These are phyloP conservation scores for Backusella liffmaniae DNA, from an alignment of 192 early-diverging fungal species.

Conservation along the genomic window DNA sequence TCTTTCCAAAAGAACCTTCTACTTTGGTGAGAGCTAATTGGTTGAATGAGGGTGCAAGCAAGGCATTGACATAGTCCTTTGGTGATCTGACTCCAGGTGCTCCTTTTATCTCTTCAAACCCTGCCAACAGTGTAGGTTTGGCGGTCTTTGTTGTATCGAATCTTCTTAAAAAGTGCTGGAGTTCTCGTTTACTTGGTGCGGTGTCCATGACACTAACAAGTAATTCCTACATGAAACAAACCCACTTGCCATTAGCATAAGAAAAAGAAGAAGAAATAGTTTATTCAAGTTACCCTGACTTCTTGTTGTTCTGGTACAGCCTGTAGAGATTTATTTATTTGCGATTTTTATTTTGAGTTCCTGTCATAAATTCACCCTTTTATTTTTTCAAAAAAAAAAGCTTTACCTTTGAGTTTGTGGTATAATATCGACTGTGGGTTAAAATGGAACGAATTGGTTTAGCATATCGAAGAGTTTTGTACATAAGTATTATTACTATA, in stretches of 20 bases:
- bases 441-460: background rate
- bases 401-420: background rate
- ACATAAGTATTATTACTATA: background rate
- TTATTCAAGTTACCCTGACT: background rate
- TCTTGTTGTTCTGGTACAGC: background rate
- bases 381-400: background rate
- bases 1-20: constrained; percentile 45
- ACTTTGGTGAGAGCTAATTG: constrained; percentile 64
- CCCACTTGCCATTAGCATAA: background rate
- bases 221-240: constrained; percentile 44
- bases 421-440: background rate
- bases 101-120: background rate
- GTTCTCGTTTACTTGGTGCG: constrained; percentile 60
- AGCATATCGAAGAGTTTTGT: background rate
- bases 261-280: background rate
- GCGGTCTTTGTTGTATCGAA: constrained; percentile 30
- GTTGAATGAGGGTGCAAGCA: constrained; percentile 35
- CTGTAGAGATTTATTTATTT: background rate
- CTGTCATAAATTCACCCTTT: background rate
- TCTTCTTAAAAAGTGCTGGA: constrained; percentile 58
- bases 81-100: constrained; percentile 9
- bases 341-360: background rate
- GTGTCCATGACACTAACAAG: constrained; percentile 62
- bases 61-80: constrained; percentile 41
- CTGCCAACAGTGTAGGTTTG: background rate